Percentiles rank a stretch among this genome's conserved stretches.
Conservation (phyloP, 2,329 filamentous ascomycete genomes). For the Trichophyton rubrum region DNA sequence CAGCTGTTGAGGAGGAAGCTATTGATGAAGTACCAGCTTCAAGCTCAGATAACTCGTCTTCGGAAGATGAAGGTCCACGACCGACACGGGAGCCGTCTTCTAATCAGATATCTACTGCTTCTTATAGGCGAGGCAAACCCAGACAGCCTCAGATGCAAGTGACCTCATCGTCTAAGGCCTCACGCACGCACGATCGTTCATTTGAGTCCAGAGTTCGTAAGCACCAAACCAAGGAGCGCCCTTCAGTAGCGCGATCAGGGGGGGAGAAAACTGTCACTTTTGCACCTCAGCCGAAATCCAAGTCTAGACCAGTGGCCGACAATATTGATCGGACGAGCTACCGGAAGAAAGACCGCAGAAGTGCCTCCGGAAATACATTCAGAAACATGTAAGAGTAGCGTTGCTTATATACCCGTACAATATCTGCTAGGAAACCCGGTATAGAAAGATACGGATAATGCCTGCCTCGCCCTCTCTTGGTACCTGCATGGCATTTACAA, state of each 20-base stretch:
- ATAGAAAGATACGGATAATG: background rate
- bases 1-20: slow-evolving; percentile 51
- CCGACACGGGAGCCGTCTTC: slow-evolving; percentile 22
- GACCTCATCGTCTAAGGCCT: slow-evolving; percentile 38
- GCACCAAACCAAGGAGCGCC: slow-evolving; percentile 26
- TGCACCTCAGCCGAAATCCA: slow-evolving; percentile 38
- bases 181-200: slow-evolving; percentile 39
- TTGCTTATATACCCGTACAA: too few species aligned
- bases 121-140: slow-evolving; percentile 44
- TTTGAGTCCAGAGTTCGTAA: slow-evolving; percentile 46
- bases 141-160: slow-evolving; percentile 45
- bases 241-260: slow-evolving; percentile 25
- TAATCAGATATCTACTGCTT: slow-evolving; percentile 41
- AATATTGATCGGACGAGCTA: slow-evolving; percentile 15
- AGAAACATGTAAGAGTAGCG: slow-evolving; percentile 29
- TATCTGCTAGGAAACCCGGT: background rate
- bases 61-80: slow-evolving; percentile 19
- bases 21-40: slow-evolving; percentile 39
- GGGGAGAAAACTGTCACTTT: slow-evolving; percentile 49
- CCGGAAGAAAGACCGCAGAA: slow-evolving; percentile 34
- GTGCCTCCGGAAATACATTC: slow-evolving; percentile 39
- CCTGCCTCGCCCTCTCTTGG: too few species aligned
- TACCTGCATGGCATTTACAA: too few species aligned
- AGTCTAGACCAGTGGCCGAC: slow-evolving; percentile 14
- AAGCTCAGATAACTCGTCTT: slow-evolving; percentile 27